Conservation (phyloP, 176 grass and related monocot species). For the Carex cristatella region DNA sequence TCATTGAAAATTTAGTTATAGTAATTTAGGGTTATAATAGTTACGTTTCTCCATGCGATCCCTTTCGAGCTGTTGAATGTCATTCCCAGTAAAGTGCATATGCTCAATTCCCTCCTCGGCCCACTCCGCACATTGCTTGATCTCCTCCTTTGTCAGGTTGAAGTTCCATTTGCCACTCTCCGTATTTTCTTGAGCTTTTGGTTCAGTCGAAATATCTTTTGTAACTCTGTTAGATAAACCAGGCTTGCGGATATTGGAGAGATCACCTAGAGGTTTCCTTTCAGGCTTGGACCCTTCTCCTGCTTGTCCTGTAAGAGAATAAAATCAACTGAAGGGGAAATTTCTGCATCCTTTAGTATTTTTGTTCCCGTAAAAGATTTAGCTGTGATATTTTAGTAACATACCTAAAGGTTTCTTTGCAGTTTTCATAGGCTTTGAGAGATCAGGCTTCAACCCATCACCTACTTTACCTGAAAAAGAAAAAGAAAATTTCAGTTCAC, state of each 20-base stretch:
- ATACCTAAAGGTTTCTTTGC: conserved; percentile 24
- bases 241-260: conserved; percentile 16
- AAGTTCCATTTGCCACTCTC: background rate
- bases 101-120: conserved; percentile 10
- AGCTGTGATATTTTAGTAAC: background rate
- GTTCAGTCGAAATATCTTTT: background rate
- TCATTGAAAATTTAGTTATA: background rate
- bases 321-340: background rate
- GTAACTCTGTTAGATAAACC: background rate
- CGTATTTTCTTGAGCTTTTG: conserved; percentile 2
- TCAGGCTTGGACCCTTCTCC: background rate
- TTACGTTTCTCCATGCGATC: conserved; percentile 23
- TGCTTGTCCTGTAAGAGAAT: conserved; percentile 13
- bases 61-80: conserved; percentile 3
- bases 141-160: conserved; percentile 8
- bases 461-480: conserved; percentile 10
- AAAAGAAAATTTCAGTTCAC: background rate
- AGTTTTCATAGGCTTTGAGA: conserved; percentile 9
- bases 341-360: background rate
- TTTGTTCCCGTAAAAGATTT: background rate
- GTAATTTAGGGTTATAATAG: background rate
- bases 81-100: conserved; percentile 6
- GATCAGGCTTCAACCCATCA: conserved; percentile 11
- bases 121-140: conserved; percentile 23
- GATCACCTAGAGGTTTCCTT: conserved; percentile 19